phyloP scores from a whole-genome alignment of 2,329 filamentous ascomycete species.

The Ceratocystis huliohia region DNA sequence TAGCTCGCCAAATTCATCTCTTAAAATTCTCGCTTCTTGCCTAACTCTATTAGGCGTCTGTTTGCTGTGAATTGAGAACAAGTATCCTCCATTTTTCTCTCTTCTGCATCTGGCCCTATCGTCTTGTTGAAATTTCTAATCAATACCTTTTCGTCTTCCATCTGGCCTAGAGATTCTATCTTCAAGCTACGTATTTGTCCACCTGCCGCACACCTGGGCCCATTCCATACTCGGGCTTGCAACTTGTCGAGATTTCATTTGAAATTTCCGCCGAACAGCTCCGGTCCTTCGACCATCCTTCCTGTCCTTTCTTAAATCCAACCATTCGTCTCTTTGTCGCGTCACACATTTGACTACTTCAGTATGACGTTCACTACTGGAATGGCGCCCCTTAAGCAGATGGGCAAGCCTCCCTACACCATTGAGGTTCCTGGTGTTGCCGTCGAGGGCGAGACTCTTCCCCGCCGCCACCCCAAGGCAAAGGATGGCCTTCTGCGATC shows the following conservation, averaged over 20 bases:
- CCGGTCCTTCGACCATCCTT: not conserved
- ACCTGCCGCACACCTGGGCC: not conserved
- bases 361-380: constrained; percentile 33
- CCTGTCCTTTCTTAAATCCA: not conserved
- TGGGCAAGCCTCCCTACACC: constrained; percentile 61
- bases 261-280: not conserved
- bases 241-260: not conserved
- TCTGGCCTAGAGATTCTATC: not conserved
- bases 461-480: constrained; percentile 58
- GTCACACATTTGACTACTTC: constrained; percentile 2
- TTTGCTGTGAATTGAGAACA: not conserved
- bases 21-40: not conserved
- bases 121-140: not conserved
- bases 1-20: not conserved
- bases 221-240: not conserved
- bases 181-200: not conserved
- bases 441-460: constrained; percentile 70
- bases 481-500: constrained; percentile 56
- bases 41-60: not conserved
- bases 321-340: not conserved
- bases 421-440: constrained; percentile 56
- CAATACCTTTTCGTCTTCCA: not conserved
- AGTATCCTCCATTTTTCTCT: not conserved
- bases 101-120: not conserved
- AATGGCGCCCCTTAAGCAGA: constrained; percentile 42